Conservation (phyloP, 2,329 filamentous ascomycete species). For the Didymosphaeria variabile region DNA sequence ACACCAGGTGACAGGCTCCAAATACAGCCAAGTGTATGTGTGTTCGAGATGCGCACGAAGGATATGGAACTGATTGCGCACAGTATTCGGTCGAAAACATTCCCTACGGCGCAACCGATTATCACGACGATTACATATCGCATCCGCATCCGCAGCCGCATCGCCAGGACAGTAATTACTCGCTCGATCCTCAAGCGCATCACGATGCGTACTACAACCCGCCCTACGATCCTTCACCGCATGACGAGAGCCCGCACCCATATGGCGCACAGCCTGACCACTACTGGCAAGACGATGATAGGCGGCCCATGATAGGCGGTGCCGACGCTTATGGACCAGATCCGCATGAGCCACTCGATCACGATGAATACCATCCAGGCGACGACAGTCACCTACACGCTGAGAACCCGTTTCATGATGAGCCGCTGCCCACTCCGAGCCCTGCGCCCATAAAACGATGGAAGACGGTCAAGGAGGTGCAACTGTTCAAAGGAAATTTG, state of each 20-base stretch:
- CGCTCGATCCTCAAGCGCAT: slow-evolving; percentile 82
- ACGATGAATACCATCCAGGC: slow-evolving; percentile 43
- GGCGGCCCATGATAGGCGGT: slow-evolving; percentile 77
- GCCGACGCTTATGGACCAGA: slow-evolving; percentile 70
- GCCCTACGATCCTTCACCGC: slow-evolving; percentile 76
- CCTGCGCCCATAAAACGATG: slow-evolving; percentile 79
- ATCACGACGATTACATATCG: slow-evolving; percentile 62
- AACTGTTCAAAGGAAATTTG: slow-evolving; percentile 94
- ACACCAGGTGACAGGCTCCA: slow-evolving; percentile 79
- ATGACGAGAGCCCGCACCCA: slow-evolving; percentile 65
- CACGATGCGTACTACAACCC: slow-evolving; percentile 88
- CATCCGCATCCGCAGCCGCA: slow-evolving; percentile 59
- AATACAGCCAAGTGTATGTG: slow-evolving; percentile 82
- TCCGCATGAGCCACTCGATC: slow-evolving; percentile 44
- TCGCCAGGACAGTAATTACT: slow-evolving; percentile 69
- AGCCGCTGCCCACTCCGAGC: slow-evolving; percentile 59
- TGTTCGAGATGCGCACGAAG: not conserved
- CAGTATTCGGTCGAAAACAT: slow-evolving; percentile 78
- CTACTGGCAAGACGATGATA: slow-evolving; percentile 73
- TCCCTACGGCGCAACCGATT: slow-evolving; percentile 70
- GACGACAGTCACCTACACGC: slow-evolving; percentile 53
- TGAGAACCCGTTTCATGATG: slow-evolving; percentile 50
- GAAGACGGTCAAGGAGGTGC: slow-evolving; percentile 99
- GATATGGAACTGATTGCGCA: slow-evolving; percentile 20
- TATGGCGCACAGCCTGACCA: slow-evolving; percentile 61